Evolutionary conservation across 2,329 filamentous ascomycete species (phyloP).

Genomic region (Claviceps monticola): DNA sequence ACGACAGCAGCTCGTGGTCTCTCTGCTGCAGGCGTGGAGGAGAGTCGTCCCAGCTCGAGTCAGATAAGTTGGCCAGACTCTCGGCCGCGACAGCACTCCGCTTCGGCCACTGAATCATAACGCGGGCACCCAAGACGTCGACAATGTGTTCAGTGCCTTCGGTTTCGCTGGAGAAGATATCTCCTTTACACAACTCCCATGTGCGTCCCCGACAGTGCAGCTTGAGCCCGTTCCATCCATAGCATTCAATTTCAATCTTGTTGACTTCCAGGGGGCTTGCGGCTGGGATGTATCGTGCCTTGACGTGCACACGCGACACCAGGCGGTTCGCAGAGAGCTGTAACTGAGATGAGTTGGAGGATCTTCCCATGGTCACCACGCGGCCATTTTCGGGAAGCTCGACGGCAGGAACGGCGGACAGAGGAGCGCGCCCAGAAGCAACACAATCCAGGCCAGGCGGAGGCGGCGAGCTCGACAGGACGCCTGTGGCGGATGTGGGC

Average conservation of each 20-base stretch:
- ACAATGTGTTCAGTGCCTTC: slow-evolving; percentile 84
- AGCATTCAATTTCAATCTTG: slow-evolving; percentile 77
- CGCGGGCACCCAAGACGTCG: slow-evolving; percentile 84
- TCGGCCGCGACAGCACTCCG: slow-evolving; percentile 27
- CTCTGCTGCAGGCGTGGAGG: slow-evolving; percentile 25
- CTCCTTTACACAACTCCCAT: slow-evolving; percentile 75
- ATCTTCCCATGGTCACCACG: slow-evolving; percentile 74
- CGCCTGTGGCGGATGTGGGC: slow-evolving; percentile 85
- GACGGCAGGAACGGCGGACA: slow-evolving; percentile 71
- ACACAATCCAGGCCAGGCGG: slow-evolving; percentile 35
- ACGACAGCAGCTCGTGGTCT: slow-evolving; percentile 34
- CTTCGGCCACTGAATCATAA: slow-evolving; percentile 77
- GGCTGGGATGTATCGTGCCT: slow-evolving; percentile 68
- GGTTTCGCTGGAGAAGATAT: slow-evolving; percentile 81
- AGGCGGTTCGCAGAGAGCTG: slow-evolving; percentile 85
- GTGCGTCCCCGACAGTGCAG: slow-evolving; percentile 81
- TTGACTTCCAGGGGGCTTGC: slow-evolving; percentile 53
- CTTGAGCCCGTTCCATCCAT: slow-evolving; percentile 92
- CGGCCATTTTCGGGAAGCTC: slow-evolving; percentile 73
- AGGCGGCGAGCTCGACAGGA: slow-evolving; percentile 75
- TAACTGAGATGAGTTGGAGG: slow-evolving; percentile 89
- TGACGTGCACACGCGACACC: slow-evolving; percentile 86
- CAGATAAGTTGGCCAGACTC: slow-evolving; percentile 38
- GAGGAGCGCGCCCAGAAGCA: slow-evolving; percentile 65
- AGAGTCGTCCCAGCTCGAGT: slow-evolving; percentile 60